Evolutionary conservation across 1,284 basidiomycete genomes (phyloP).

Genomic region (Trichosporon asahii): DNA sequence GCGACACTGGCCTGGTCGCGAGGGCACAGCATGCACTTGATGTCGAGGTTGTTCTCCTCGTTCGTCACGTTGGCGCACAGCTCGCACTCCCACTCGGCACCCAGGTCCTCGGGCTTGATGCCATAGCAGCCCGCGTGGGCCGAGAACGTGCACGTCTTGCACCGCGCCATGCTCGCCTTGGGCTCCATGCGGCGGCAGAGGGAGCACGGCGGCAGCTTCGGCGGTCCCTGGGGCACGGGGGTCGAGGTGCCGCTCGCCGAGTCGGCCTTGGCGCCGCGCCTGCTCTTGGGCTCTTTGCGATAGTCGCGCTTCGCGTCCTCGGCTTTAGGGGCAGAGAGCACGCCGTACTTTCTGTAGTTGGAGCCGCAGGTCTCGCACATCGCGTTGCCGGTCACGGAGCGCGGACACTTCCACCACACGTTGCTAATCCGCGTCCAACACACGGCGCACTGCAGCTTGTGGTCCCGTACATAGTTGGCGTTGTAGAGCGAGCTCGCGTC

Average conservation of each 20-base stretch:
- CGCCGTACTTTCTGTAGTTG: constrained; percentile 81
- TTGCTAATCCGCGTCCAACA: constrained; percentile 71
- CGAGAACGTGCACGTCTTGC: constrained; percentile 70
- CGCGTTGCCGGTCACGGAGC: constrained; percentile 63
- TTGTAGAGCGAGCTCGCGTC: constrained; percentile 53
- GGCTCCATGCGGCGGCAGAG: constrained; percentile 73
- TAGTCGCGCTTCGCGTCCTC: constrained; percentile 42
- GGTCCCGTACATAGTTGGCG: constrained; percentile 21
- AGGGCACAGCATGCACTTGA: constrained; percentile 52
- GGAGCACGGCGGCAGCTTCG: constrained; percentile 66
- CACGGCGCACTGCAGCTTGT: constrained; percentile 60
- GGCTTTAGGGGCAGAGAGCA: constrained; percentile 52
- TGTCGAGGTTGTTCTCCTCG: constrained; percentile 65
- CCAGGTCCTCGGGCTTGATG: constrained; percentile 59
- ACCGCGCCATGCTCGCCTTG: constrained; percentile 69
- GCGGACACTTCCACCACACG: constrained; percentile 81
- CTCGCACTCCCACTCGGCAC: constrained; percentile 77
- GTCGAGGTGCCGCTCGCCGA: constrained; percentile 38
- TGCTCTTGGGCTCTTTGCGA: constrained; percentile 54
- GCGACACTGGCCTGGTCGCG: constrained; percentile 16
- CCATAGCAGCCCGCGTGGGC: constrained; percentile 72
- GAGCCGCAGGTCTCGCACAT: constrained; percentile 75
- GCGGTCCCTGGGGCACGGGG: constrained; percentile 44
- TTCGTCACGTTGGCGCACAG: constrained; percentile 75
- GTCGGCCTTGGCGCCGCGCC: constrained; percentile 62